Evolutionary conservation across 2,329 filamentous ascomycete species (phyloP).

Genomic region (Colletotrichum scovillei): DNA sequence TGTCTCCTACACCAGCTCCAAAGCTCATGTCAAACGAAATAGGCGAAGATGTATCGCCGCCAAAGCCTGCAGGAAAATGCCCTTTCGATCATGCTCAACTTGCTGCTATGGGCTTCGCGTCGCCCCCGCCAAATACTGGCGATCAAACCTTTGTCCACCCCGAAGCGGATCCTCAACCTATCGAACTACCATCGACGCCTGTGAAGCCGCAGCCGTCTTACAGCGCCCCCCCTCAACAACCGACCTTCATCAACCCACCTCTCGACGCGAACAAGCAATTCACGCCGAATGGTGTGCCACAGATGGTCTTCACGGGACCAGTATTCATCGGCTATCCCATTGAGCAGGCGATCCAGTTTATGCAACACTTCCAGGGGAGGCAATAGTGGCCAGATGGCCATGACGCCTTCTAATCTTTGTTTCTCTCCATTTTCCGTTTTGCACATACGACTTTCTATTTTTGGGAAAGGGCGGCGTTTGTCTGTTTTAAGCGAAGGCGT

Average conservation of each 20-base stretch:
- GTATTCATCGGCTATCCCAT: slow-evolving; percentile 93
- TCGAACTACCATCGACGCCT: slow-evolving; percentile 38
- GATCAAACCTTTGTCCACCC: slow-evolving; percentile 27
- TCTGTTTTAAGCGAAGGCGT: slow-evolving; percentile 30
- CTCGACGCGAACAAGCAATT: slow-evolving; percentile 45
- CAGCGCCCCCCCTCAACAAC: slow-evolving; percentile 48
- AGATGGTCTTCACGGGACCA: slow-evolving; percentile 90
- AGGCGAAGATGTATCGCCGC: slow-evolving; percentile 36
- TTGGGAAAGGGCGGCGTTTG: slow-evolving; percentile 8
- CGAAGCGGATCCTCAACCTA: slow-evolving; percentile 8
- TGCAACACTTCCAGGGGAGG: slow-evolving; percentile 68
- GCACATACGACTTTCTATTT: not conserved
- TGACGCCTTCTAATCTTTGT: not conserved
- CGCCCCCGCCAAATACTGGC: slow-evolving; percentile 27
- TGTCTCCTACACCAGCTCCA: slow-evolving; percentile 68
- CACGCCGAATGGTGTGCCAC: slow-evolving; percentile 54
- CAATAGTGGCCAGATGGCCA: slow-evolving; percentile 31
- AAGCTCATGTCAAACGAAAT: slow-evolving; percentile 59
- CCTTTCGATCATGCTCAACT: slow-evolving; percentile 67
- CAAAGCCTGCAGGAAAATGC: slow-evolving; percentile 59
- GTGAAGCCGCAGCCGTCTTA: slow-evolving; percentile 38
- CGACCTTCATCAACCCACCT: slow-evolving; percentile 63
- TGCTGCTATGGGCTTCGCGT: slow-evolving; percentile 44
- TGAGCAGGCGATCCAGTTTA: slow-evolving; percentile 81
- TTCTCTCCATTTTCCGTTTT: slow-evolving; percentile 23